phyloP scores from a whole-genome alignment of 179 eudicot species.

The Actinidia arguta region DNA sequence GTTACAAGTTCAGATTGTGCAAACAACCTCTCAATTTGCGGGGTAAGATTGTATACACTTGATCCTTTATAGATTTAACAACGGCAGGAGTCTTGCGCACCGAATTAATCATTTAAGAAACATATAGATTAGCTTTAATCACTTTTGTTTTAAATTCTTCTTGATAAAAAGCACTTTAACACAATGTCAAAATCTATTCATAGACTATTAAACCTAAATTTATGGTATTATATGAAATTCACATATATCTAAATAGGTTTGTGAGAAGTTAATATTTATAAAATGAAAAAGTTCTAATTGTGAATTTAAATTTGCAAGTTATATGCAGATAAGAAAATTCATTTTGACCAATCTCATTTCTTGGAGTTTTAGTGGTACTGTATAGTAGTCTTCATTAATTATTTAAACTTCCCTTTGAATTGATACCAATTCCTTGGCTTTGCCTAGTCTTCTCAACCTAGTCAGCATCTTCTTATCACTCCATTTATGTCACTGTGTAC shows the following conservation, averaged over 20 bases:
- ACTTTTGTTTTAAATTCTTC: too few relatives aligned
- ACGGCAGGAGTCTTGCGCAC: neutral
- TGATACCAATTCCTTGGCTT: neutral
- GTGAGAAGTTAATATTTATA: neutral
- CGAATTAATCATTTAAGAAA: too few relatives aligned
- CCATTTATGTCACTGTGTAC: neutral
- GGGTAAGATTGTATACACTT: neutral
- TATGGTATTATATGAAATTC: too few relatives aligned
- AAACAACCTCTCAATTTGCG: neutral
- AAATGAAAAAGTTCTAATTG: neutral
- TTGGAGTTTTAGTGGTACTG: neutral
- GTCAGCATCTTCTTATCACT: neutral
- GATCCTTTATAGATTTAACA: neutral
- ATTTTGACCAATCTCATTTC: too few relatives aligned
- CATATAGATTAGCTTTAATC: too few relatives aligned
- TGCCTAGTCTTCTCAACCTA: neutral
- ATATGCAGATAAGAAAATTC: too few relatives aligned
- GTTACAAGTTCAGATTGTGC: neutral
- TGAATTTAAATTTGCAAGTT: neutral
- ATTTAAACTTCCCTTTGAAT: neutral
- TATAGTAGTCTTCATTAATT: neutral
- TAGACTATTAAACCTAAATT: too few relatives aligned
- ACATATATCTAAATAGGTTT: too few relatives aligned
- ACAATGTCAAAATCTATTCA: too few relatives aligned
- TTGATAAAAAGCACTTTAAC: too few relatives aligned